phyloP scores from a whole-genome alignment of 2,329 filamentous ascomycete species.

The Trichoderma endophyticum region DNA sequence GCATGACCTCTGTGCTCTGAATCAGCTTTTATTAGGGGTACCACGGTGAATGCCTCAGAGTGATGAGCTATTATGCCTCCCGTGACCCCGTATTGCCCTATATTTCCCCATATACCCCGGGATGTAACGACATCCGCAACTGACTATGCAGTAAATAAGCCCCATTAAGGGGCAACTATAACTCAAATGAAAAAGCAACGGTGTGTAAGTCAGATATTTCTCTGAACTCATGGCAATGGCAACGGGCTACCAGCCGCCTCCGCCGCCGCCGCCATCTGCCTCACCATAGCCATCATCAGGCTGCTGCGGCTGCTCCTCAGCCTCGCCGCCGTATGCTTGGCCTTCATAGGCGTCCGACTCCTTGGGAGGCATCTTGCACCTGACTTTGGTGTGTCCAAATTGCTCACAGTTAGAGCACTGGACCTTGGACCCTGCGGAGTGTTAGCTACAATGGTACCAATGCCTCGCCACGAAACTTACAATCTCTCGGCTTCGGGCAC shows the following conservation, averaged over 20 bases:
- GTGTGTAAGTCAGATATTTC: background rate
- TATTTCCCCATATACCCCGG: background rate
- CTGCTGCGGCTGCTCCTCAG: background rate
- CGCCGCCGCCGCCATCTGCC: background rate
- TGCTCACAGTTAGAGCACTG: conserved; percentile 39
- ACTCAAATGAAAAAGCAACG: background rate
- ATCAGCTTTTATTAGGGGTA: background rate
- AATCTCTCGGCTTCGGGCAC: conserved; percentile 54
- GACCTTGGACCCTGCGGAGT: conserved; percentile 37
- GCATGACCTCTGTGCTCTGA: background rate
- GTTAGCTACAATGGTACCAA: background rate
- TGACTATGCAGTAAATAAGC: background rate
- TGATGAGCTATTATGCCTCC: background rate
- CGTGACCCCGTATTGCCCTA: background rate
- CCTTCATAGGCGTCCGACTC: conserved; percentile 3
- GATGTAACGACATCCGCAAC: background rate
- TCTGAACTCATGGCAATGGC: background rate
- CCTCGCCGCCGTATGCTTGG: background rate
- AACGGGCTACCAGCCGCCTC: conserved; percentile 11
- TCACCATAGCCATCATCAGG: background rate
- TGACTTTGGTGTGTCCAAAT: conserved; percentile 39
- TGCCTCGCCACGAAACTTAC: conserved; percentile 26
- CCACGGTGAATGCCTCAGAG: background rate
- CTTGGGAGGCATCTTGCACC: conserved; percentile 33
- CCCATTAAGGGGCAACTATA: background rate